A percentile compares a stretch with the other conserved stretches of the same genome.
phyloP scores from a whole-genome alignment of 139 green algal species.

The Trebouxia sp. region DNA sequence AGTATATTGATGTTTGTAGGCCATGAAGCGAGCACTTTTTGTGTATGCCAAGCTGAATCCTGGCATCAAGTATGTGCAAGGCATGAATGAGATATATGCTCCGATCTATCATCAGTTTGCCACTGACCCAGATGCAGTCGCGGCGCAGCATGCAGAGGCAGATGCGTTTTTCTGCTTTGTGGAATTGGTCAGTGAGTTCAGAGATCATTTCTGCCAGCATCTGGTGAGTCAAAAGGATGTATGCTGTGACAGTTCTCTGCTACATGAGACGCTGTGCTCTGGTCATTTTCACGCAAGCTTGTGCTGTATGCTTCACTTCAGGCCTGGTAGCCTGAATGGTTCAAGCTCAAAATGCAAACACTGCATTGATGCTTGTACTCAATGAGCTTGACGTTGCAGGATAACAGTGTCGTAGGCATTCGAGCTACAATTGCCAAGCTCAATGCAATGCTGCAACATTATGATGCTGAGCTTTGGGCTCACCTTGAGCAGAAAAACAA shows the following conservation, averaged over 20 bases:
- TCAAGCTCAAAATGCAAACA: background rate
- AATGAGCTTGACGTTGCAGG: conserved; percentile 42
- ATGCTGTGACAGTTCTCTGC: too few species aligned
- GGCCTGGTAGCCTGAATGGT: background rate
- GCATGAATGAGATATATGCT: conserved; percentile 98
- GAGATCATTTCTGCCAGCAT: conserved; percentile 93
- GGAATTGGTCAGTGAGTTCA: conserved; percentile 80
- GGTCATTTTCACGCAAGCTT: too few species aligned
- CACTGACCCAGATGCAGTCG: conserved; percentile 19
- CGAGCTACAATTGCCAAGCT: conserved; percentile 75
- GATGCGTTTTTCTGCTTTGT: conserved; percentile 96
- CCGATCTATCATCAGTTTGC: conserved; percentile 90
- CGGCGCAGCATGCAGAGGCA: conserved; percentile 67
- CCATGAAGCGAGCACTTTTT: conserved; percentile 89
- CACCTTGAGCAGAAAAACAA: conserved; percentile 54
- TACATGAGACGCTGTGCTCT: too few species aligned
- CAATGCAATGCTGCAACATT: conserved; percentile 55
- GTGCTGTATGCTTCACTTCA: background rate
- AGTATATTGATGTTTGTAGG: conserved; percentile 41
- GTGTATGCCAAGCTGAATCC: conserved; percentile 98
- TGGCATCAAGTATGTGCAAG: conserved; percentile 93
- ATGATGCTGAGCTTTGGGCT: conserved; percentile 60
- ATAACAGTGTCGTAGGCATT: conserved; percentile 91
- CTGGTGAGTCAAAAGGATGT: conserved; percentile 52
- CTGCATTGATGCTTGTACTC: background rate